These are phyloP conservation scores for Vigna trinervia DNA, from an alignment of 306 rosid genomes.

Conservation along the genomic window DNA sequence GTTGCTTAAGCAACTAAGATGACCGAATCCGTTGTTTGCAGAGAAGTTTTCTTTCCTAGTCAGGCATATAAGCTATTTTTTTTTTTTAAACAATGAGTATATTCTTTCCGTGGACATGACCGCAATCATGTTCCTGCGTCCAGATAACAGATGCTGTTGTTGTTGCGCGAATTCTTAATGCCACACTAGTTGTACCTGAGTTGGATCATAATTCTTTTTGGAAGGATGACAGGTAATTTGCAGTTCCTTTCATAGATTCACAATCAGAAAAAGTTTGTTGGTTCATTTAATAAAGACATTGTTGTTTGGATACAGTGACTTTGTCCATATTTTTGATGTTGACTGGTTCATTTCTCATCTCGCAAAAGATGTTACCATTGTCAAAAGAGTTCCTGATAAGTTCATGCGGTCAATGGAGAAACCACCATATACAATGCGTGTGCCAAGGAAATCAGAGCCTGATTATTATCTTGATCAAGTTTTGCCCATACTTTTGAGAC, in stretches of 20 bases:
- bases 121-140: constrained; percentile 43
- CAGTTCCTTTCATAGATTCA: constrained; percentile 28
- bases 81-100: neutral
- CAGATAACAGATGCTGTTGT: constrained; percentile 99
- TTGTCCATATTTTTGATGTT: constrained; percentile 82
- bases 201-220: constrained; percentile 95
- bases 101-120: constrained; percentile 42
- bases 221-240: constrained; percentile 88
- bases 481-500: constrained; percentile 86
- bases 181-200: constrained; percentile 95
- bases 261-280: constrained; percentile 29
- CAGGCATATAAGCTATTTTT: neutral
- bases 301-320: constrained; percentile 69
- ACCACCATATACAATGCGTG: constrained; percentile 98
- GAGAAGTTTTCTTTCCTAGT: constrained; percentile 32
- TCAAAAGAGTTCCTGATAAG: constrained; percentile 90
- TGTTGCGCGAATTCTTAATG: constrained; percentile 96
- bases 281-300: constrained; percentile 29
- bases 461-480: constrained; percentile 98
- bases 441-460: constrained; percentile 96
- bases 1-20: neutral
- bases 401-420: constrained; percentile 93
- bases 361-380: constrained; percentile 84
- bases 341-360: constrained; percentile 91
- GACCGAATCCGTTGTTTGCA: constrained; percentile 19